Percentiles rank a stretch among this genome's conserved stretches.
These are phyloP conservation scores for cucumber (Cucumis sativus) DNA, from an alignment of 306 rosid species.

Conservation along the genomic window DNA sequence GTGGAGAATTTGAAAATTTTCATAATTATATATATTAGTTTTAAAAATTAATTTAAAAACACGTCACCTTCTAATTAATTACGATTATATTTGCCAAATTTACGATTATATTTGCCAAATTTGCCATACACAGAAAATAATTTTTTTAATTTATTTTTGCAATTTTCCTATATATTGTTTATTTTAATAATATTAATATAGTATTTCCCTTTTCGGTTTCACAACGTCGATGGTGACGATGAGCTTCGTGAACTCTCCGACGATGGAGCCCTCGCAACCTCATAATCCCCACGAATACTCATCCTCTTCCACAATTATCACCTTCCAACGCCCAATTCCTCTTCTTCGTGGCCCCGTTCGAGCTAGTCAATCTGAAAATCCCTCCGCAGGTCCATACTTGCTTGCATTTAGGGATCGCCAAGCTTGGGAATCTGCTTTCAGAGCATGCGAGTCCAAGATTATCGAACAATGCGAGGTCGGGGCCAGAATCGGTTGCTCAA, in stretches of 20 bases:
- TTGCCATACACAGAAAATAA: too few species aligned
- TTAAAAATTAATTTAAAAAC: too few species aligned
- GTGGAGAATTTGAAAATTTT: too few species aligned
- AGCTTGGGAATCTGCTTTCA: slow-evolving; percentile 55
- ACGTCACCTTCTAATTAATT: too few species aligned
- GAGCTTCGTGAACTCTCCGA: not conserved
- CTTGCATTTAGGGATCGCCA: slow-evolving; percentile 52
- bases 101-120: too few species aligned
- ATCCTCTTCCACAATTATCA: slow-evolving; percentile 33
- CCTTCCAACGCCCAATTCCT: slow-evolving; percentile 45
- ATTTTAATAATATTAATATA: too few species aligned
- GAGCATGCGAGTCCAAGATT: slow-evolving; percentile 40
- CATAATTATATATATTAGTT: too few species aligned
- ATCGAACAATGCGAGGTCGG: slow-evolving; percentile 58
- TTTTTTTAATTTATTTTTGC: too few species aligned
- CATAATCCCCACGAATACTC: slow-evolving; percentile 34
- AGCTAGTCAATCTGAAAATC: slow-evolving; percentile 25
- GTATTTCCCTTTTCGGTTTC: too few species aligned
- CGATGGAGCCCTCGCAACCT: slow-evolving; percentile 19
- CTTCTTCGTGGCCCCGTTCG: slow-evolving; percentile 53
- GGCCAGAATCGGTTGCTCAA: slow-evolving; percentile 50
- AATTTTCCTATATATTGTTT: too few species aligned
- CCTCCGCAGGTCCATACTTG: slow-evolving; percentile 33
- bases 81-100: too few species aligned
- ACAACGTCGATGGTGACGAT: not conserved